These are phyloP conservation scores for Hypoxylon fuscum DNA, from an alignment of 495 filamentous ascomycete genomes.

Conservation along the genomic window DNA sequence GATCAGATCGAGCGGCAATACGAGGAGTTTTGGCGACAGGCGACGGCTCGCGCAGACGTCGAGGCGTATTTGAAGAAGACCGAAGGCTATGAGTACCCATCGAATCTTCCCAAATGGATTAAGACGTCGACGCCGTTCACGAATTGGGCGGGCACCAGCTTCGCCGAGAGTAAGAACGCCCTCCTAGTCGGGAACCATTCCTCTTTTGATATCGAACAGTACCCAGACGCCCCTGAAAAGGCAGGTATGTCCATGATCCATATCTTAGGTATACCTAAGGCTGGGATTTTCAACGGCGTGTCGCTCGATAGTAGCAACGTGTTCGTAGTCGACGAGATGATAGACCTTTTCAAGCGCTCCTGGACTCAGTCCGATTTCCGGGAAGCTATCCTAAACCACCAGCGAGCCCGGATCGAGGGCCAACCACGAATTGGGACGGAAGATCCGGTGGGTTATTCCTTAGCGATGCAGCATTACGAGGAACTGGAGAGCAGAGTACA, in stretches of 20 bases:
- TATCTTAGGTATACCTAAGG: slow-evolving; percentile 43
- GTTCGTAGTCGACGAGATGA: slow-evolving; percentile 39
- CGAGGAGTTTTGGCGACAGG: slow-evolving; percentile 5
- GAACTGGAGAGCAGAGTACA: slow-evolving; percentile 2
- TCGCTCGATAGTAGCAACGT: slow-evolving; percentile 30
- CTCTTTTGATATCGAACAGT: slow-evolving; percentile 45
- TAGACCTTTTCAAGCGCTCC: slow-evolving; percentile 30
- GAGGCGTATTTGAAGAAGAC: slow-evolving; percentile 14
- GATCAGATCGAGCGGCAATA: slow-evolving; percentile 12
- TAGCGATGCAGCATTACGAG: slow-evolving; percentile 3
- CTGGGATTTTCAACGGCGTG: slow-evolving; percentile 46
- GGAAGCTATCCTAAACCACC: slow-evolving; percentile 1
- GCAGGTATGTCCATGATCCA: slow-evolving; percentile 47
- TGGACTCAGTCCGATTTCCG: slow-evolving; percentile 6
- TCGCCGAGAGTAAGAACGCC: slow-evolving; percentile 32
- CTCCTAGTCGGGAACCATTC: slow-evolving; percentile 43
- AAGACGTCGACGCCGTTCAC: slow-evolving; percentile 25
- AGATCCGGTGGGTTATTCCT: neutral
- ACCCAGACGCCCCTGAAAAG: slow-evolving; percentile 23
- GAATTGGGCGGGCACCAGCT: neutral
- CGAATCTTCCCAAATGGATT: slow-evolving; percentile 17
- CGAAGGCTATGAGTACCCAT: slow-evolving; percentile 6
- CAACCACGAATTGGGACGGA: neutral
- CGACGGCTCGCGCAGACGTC: slow-evolving; percentile 3
- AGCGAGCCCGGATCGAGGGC: slow-evolving; percentile 1